Evolutionary conservation across 2,329 filamentous ascomycete species (phyloP), one percentile per base, ranked within the genome.

Genomic region (Epichloe glyceriae): DNA sequence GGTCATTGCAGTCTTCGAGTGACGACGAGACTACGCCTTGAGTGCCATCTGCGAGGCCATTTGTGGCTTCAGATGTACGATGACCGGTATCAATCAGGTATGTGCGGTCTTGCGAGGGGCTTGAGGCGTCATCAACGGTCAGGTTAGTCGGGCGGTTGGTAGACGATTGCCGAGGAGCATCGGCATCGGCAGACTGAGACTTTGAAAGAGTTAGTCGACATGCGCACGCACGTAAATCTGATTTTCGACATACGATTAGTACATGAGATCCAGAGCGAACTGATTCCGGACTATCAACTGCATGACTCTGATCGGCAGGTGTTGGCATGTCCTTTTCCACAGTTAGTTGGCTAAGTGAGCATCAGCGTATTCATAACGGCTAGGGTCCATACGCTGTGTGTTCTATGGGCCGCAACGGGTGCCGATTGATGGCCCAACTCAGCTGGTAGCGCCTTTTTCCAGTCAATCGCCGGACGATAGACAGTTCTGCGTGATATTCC

Each of bases 401-500:
- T 37, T 8, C 7, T 37, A 10, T 30, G 15, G 26, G 38, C 15
- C 19, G 14, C n/a, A 11, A n/a, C 15, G 41, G 26, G 11, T 17
- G 30, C 44, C 30, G 7, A 15, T 33, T 26, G 26, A 19, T 8
- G 15, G 4, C 12, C 44, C 38, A n/a, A 10, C n/a, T 41, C 44
- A 52, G 48, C 51, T 50, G 49, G 14, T 42, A 35, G 8, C 52
- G 46, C 54, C 54, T 57, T 54, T 53, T 51, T 47, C 26, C 39
- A 47, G 39, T 54, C 34, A 53, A 53, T 56, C 22, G 26, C 46
- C 8, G 42, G 17, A 37, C 40, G 19, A 22, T 6, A 22, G 37
- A 19, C 4, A 6, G 14, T 34, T 37, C 34, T 7, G 12, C 4
- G 19, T 11, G 1, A 10, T 17, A n/a, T 4, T 8, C 7, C 20